Evolutionary conservation across 176 grass and related monocot genomes (phyloP), one percentile per base, ranked within the genome.

Genomic region (Oryza australiensis): DNA sequence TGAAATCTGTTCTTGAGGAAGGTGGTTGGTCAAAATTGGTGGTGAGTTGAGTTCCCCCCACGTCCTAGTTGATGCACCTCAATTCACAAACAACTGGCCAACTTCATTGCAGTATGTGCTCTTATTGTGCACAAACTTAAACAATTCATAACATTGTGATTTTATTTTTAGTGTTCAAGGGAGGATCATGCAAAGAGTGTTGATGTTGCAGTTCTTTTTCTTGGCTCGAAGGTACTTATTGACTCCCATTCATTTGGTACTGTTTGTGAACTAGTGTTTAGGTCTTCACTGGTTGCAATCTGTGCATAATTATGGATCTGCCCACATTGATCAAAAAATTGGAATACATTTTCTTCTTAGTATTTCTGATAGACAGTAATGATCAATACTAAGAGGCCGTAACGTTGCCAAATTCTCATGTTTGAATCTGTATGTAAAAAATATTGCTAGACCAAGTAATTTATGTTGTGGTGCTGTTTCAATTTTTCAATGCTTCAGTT

Each of bases 1-100:
- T 82, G 49, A 90, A 93, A 77, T 91, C 69, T 70, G 87, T 98
- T 82, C 79, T 98, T 81, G 74, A 91, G 26, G 90, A 98, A 85
- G 96, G 90, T 86, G 96, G 93, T 62, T 98, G 90, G 93, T 98
- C 93, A 79, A 88, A 91, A 29, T 70, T 98, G 45, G 85, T 95
- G 70, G 96, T 98, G 72, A 93, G 90, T 88, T 48, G 45, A 48
- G 62, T 53, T 12, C 42, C 33, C 34, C 73, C 59, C 53, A 40
- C 45, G 67, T 37, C 26, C 63, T 24, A 34, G 73, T 79, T 86
- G 45, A 64, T 55, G 37, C 34, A 74, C 65, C 22, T 68, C 77
- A 35, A 62, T 5, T 86, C 42, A 40, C 41, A 35, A 64, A 22
- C 5, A 53, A 53, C 49, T 53, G 18, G 5, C 11, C 41, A 66